phyloP scores from a whole-genome alignment of 2,329 filamentous ascomycete species.

The Fusarium musae region DNA sequence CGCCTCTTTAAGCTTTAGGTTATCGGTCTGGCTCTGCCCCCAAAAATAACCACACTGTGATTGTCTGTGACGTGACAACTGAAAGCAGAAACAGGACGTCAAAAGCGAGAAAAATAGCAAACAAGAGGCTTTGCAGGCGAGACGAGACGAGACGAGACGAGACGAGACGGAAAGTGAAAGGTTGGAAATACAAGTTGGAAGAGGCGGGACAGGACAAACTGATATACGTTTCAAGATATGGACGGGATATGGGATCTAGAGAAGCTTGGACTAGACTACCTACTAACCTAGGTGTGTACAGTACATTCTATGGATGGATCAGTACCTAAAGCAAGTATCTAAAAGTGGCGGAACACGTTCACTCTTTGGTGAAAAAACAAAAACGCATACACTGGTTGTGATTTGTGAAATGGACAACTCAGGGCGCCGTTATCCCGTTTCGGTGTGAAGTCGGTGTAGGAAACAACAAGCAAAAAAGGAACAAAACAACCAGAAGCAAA shows the following conservation, averaged over 20 bases:
- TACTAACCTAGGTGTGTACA: background rate
- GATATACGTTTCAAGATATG: conserved; percentile 19
- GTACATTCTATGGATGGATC: conserved; percentile 6
- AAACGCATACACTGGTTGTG: conserved; percentile 16
- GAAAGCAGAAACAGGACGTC: conserved; percentile 6
- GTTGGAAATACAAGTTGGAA: background rate
- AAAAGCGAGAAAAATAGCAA: conserved; percentile 8
- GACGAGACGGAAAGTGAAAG: background rate
- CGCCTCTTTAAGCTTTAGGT: conserved; percentile 26
- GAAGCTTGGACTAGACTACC: conserved; percentile 7
- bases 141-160: background rate
- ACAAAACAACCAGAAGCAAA: conserved; percentile 21
- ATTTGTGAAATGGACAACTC: conserved; percentile 35
- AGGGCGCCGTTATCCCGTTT: conserved; percentile 38
- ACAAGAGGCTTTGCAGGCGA: background rate
- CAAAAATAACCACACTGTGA: conserved; percentile 10
- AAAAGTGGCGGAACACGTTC: conserved; percentile 33
- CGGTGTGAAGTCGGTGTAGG: conserved; percentile 49
- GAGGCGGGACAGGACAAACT: conserved; percentile 19
- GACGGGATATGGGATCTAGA: conserved; percentile 5
- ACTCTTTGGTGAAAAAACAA: conserved; percentile 5
- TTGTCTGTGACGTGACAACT: conserved; percentile 8
- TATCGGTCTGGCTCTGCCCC: conserved; percentile 18
- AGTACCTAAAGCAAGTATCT: conserved; percentile 1
- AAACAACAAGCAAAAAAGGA: conserved; percentile 18